phyloP scores from a whole-genome alignment of 768 basidiomycete genomes.

The Boletus tomentosulus region DNA sequence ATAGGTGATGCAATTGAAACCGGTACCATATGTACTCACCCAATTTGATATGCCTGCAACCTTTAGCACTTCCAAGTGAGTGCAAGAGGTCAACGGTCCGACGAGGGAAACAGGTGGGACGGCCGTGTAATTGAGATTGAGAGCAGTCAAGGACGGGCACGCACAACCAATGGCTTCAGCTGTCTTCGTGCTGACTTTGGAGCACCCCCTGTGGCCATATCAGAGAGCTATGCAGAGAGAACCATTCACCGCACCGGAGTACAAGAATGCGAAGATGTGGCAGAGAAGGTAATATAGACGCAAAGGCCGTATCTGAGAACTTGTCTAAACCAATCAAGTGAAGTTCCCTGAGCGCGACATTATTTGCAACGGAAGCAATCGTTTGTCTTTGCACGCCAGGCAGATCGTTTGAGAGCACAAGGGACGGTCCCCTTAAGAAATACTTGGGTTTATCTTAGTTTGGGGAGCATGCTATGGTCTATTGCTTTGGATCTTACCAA shows the following conservation, averaged over 20 bases:
- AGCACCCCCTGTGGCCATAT: conserved; percentile 46
- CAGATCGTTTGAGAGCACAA: conserved; percentile 45
- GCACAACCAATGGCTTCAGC: conserved; percentile 38
- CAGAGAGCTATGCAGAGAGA: conserved; percentile 11
- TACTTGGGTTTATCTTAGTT: conserved; percentile 35
- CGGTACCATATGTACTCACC: conserved; percentile 34
- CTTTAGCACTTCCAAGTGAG: conserved; percentile 52
- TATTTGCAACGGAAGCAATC: conserved; percentile 38
- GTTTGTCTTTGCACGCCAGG: conserved; percentile 52
- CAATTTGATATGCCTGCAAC: conserved; percentile 59
- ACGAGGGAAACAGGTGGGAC: conserved; percentile 46
- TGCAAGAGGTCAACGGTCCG: conserved; percentile 36
- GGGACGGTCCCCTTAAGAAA: conserved; percentile 51
- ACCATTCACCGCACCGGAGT: conserved; percentile 44
- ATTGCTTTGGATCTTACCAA: conserved; percentile 36
- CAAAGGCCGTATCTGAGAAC: conserved; percentile 49
- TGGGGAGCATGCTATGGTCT: not conserved
- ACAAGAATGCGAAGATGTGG: conserved; percentile 44
- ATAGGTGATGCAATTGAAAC: not conserved
- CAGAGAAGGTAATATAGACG: conserved; percentile 43
- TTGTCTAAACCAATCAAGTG: conserved; percentile 50
- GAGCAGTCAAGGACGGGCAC: conserved; percentile 40
- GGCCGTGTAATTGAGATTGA: conserved; percentile 63
- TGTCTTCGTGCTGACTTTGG: conserved; percentile 51
- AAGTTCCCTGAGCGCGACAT: conserved; percentile 39